A percentile compares a stretch with the other conserved stretches of the same genome.
phyloP scores from a whole-genome alignment of 768 basidiomycete genomes.

The Lactarius quietus region DNA sequence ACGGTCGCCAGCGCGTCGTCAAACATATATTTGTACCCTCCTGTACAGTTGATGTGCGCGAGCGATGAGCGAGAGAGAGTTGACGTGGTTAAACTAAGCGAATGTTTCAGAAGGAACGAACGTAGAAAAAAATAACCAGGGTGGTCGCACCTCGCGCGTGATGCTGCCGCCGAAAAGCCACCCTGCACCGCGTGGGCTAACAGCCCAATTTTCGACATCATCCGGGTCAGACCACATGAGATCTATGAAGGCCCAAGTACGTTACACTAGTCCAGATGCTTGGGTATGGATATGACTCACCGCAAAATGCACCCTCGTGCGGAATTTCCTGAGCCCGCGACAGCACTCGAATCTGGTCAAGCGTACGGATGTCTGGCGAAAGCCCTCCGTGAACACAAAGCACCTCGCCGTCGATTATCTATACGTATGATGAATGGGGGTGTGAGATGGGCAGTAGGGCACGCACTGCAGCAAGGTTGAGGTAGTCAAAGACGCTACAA shows the following conservation, averaged over 20 bases:
- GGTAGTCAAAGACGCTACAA: slow-evolving; percentile 92
- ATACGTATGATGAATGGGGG: neutral
- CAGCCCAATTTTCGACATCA: slow-evolving; percentile 94
- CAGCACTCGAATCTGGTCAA: slow-evolving; percentile 91
- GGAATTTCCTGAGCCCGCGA: slow-evolving; percentile 97
- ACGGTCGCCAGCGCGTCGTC: slow-evolving; percentile 89
- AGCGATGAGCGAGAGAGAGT: slow-evolving; percentile 82
- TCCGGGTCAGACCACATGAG: slow-evolving; percentile 99
- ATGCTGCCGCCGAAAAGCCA: slow-evolving; percentile 91
- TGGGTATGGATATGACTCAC: slow-evolving; percentile 37
- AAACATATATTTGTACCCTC: slow-evolving; percentile 99
- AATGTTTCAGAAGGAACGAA: neutral
- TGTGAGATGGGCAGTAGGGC: neutral
- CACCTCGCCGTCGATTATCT: slow-evolving; percentile 93
- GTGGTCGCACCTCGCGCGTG: slow-evolving; percentile 64
- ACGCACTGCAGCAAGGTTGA: slow-evolving; percentile 89
- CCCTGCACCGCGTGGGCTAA: slow-evolving; percentile 93
- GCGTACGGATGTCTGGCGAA: slow-evolving; percentile 90
- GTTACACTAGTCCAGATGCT: neutral
- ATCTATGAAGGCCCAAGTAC: slow-evolving; percentile 43
- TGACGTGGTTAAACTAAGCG: slow-evolving; percentile 85
- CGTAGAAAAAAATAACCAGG: neutral
- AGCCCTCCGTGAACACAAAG: slow-evolving; percentile 96
- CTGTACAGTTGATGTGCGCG: slow-evolving; percentile 94
- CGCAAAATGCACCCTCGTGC: slow-evolving; percentile 98